Evolutionary conservation across 139 green algal genomes (phyloP), one percentile per base, ranked within the genome.

Genomic region (Desmodesmus armatus): DNA sequence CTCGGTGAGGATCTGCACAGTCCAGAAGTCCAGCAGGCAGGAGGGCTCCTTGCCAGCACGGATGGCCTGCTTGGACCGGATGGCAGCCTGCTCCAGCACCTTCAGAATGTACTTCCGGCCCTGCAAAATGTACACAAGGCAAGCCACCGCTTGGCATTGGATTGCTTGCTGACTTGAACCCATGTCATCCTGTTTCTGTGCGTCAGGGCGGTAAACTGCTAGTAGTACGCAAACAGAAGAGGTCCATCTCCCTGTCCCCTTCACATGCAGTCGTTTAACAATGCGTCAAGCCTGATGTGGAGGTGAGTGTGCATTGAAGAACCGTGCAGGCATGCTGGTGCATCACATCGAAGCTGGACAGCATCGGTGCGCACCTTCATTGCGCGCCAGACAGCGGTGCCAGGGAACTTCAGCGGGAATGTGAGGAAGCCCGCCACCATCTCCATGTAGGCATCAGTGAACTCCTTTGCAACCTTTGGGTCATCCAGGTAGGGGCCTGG

Each of bases 381-480:
- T 31, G 83, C 93, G 37, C 67, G 78, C 93, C 93, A 98, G 53
- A 98, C 95, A 0, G 88, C 90, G 23, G 92, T 97, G 81, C 95
- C 95, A 0, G 95, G 95, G 51, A 98, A 82, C 89, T 93, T 94
- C 7, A 98, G 37, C 17, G 95, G 95, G 72, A 97, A 92, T 31
- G 95, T 92, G 75, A 97, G 89, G 85, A 96, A 95, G 53, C 87
- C 94, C 33, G 93, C 88, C 6, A 93, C 97, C 91, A 98, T 98
- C 76, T 90, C 86, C 7, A 47, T 70, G 90, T 97, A 98, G 51
- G 89, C 84, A 5, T 89, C 35, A 23, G 49, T 86, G 86, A 98
- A 98, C 86, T 93, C 90, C 2, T 63, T 65, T 23, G 86, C 83
- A 72, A 87, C 88, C 49, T 85, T 84, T 0, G 85, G 79, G 86